Conservation (phyloP, 1,284 basidiomycete species). For the Cryptococcus sp. region DNA sequence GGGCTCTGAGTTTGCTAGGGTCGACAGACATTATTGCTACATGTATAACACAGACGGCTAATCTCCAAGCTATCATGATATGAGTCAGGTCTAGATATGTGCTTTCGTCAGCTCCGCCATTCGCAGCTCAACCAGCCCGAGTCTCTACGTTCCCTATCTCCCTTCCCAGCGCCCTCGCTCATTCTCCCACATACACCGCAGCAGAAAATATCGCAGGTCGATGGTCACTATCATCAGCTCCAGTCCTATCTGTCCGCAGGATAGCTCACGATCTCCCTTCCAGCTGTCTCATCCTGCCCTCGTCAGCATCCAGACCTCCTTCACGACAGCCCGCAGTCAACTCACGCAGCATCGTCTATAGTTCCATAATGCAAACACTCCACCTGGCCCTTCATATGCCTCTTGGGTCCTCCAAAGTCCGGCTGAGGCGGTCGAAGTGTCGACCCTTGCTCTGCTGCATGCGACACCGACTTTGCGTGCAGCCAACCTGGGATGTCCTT, state of each 20-base stretch:
- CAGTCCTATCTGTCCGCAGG: background rate
- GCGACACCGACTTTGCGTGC: constrained; percentile 13
- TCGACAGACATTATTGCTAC: no score
- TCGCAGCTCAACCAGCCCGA: no score
- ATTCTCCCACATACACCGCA: constrained; percentile 37
- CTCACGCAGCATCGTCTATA: constrained; percentile 43
- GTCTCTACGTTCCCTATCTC: no score
- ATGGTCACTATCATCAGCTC: constrained; percentile 36
- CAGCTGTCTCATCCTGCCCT: constrained; percentile 35
- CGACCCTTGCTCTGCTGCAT: no score
- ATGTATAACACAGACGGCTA: no score
- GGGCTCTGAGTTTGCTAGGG: no score
- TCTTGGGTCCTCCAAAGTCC: background rate
- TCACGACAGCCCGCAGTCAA: background rate
- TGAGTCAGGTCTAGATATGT: no score
- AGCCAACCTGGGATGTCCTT: constrained; percentile 32
- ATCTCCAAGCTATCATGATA: no score
- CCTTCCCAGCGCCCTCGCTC: background rate
- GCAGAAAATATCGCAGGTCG: constrained; percentile 45
- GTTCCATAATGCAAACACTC: constrained; percentile 46
- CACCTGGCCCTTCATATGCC: constrained; percentile 40
- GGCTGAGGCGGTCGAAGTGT: no score
- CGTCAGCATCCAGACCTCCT: no score
- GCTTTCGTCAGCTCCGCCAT: no score
- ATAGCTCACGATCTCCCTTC: constrained; percentile 42